A percentile compares a stretch with the other conserved stretches of the same genome.
Evolutionary conservation across 345 rosid species (phyloP).

Genomic region (Brassica incana): DNA sequence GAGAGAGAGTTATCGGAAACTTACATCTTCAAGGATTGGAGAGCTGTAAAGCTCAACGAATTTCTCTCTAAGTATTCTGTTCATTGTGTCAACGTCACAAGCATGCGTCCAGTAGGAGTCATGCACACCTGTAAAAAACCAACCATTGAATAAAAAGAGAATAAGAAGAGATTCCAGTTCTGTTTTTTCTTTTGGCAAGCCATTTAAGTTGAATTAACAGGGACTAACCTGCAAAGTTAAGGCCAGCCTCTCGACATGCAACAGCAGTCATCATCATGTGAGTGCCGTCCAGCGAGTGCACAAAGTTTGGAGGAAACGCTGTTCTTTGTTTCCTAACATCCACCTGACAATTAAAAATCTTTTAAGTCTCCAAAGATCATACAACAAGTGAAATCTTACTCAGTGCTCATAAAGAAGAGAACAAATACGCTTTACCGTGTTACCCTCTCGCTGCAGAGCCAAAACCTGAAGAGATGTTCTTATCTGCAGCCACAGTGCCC

Average conservation of each 20-base stretch:
- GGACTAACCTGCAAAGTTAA: constrained; percentile 81
- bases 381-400: constrained; percentile 12
- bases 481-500: constrained; percentile 53
- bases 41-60: constrained; percentile 86
- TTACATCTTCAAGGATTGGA: constrained; percentile 93
- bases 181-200: not conserved
- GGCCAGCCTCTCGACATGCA: constrained; percentile 87
- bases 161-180: not conserved
- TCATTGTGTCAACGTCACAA: constrained; percentile 89
- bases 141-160: constrained; percentile 12
- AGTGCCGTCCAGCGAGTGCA: constrained; percentile 93
- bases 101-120: constrained; percentile 99
- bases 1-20: constrained; percentile 32
- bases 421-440: constrained; percentile 52
- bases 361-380: not conserved
- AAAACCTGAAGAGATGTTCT: constrained; percentile 89
- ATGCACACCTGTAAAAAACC: constrained; percentile 72
- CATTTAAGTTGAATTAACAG: not conserved
- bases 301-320: constrained; percentile 97
- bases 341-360: constrained; percentile 48
- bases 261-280: constrained; percentile 99
- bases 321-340: constrained; percentile 85
- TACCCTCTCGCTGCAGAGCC: constrained; percentile 85
- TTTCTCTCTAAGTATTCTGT: constrained; percentile 76
- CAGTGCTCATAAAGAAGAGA: not conserved